Evolutionary conservation across 2,329 filamentous ascomycete genomes (phyloP).

Genomic region (Colletotrichum graminicola): DNA sequence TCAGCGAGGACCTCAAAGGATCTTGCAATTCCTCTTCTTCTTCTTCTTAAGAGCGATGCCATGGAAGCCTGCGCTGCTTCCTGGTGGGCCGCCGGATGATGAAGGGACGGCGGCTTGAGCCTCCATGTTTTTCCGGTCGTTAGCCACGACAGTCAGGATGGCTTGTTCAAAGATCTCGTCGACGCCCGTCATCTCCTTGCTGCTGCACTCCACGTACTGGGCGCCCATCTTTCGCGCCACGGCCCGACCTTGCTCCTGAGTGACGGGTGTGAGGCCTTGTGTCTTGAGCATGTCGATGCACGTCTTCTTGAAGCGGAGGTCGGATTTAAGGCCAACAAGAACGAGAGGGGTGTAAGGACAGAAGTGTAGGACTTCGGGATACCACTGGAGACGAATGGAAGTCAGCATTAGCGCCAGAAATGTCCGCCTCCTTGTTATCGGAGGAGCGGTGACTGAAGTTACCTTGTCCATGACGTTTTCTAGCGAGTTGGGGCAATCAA

Average conservation of each 20-base stretch:
- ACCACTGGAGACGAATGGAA: slow-evolving; percentile 76
- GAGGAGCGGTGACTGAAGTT: slow-evolving; percentile 49
- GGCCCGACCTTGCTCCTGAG: slow-evolving; percentile 85
- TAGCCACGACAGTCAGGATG: slow-evolving; percentile 88
- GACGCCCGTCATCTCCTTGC: slow-evolving; percentile 95
- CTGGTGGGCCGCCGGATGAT: slow-evolving; percentile 50
- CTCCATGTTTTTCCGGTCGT: slow-evolving; percentile 76
- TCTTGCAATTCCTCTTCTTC: slow-evolving; percentile 87
- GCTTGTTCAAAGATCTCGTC: slow-evolving; percentile 96
- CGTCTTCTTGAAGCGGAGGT: slow-evolving; percentile 93
- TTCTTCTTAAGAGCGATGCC: slow-evolving; percentile 73
- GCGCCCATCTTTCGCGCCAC: slow-evolving; percentile 96
- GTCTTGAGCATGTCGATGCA: slow-evolving; percentile 99
- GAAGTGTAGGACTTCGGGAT: slow-evolving; percentile 98
- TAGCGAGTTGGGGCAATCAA: slow-evolving; percentile 97
- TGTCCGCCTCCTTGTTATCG: slow-evolving; percentile 8
- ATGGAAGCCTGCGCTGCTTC: slow-evolving; percentile 52
- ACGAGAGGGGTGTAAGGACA: slow-evolving; percentile 97
- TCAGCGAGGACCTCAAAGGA: slow-evolving; percentile 68
- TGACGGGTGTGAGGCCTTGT: slow-evolving; percentile 95
- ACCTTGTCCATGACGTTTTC: slow-evolving; percentile 99
- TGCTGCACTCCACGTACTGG: slow-evolving; percentile 97
- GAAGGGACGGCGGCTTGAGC: slow-evolving; percentile 57
- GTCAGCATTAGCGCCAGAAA: slow-evolving; percentile 46
- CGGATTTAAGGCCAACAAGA: slow-evolving; percentile 95